Conservation (phyloP, 139 green algal species). For the Klebsormidium nitens region DNA sequence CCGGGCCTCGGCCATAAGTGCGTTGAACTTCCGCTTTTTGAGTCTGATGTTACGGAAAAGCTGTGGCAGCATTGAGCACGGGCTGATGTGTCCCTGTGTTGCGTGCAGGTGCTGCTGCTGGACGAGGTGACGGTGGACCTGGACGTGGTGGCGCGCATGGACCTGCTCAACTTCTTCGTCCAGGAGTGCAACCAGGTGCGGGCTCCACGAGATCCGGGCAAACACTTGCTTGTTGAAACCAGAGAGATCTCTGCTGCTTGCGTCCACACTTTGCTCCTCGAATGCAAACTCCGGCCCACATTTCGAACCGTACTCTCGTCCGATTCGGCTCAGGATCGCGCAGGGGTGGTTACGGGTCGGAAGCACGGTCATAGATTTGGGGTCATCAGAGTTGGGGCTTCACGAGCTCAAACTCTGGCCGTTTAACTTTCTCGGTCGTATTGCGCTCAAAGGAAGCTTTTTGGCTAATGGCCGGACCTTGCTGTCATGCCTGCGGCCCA, state of each 20-base stretch:
- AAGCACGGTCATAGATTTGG: too few species aligned
- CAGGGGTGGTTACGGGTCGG: background rate
- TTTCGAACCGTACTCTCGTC: too few species aligned
- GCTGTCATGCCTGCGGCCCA: background rate
- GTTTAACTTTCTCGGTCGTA: background rate
- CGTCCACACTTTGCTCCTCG: background rate
- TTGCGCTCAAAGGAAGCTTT: background rate
- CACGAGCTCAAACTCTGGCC: too few species aligned
- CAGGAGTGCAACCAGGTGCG: conserved; percentile 40
- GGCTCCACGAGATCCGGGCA: too few species aligned
- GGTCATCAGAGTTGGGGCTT: too few species aligned
- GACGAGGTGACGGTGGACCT: conserved; percentile 96
- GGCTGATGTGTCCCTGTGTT: too few species aligned
- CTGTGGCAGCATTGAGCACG: too few species aligned
- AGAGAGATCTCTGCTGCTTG: background rate
- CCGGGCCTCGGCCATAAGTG: too few species aligned
- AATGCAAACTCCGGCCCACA: too few species aligned
- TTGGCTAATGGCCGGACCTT: background rate
- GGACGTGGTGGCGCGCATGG: conserved; percentile 85
- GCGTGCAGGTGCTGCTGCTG: conserved; percentile 66
- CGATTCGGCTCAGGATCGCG: too few species aligned
- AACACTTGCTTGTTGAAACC: background rate
- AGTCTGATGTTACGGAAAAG: too few species aligned
- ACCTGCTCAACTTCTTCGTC: conserved; percentile 81
- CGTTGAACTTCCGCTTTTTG: too few species aligned